Conservation (phyloP, 2,329 filamentous ascomycete species). For the Botrytis elliptica region DNA sequence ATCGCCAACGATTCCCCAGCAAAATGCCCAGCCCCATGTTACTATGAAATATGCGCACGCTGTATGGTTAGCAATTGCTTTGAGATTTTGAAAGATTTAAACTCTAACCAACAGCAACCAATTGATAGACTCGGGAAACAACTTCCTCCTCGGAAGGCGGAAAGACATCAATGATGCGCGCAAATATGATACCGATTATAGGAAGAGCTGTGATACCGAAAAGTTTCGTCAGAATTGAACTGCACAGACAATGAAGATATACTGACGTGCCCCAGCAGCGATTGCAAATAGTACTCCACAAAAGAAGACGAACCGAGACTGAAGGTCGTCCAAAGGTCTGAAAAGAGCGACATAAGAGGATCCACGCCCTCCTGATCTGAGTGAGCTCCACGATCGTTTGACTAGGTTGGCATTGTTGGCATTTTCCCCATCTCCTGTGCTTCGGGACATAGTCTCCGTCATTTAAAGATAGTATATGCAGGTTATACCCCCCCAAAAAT, state of each 20-base stretch:
- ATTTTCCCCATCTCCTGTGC: background rate
- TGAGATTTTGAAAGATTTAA: background rate
- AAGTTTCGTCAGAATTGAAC: background rate
- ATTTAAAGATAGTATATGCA: background rate
- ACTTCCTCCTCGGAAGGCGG: slow-evolving; percentile 48
- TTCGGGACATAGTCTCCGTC: background rate
- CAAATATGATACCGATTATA: slow-evolving; percentile 63
- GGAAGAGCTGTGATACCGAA: slow-evolving; percentile 49
- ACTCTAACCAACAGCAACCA: slow-evolving; percentile 36
- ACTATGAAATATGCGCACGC: slow-evolving; percentile 50
- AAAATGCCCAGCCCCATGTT: slow-evolving; percentile 50
- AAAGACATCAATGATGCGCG: slow-evolving; percentile 60
- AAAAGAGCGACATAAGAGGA: slow-evolving; percentile 51
- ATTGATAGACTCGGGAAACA: slow-evolving; percentile 42
- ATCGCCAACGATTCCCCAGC: slow-evolving; percentile 51
- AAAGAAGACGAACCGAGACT: slow-evolving; percentile 41
- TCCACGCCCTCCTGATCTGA: background rate
- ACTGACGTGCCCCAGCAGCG: background rate
- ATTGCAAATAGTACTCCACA: slow-evolving; percentile 36
- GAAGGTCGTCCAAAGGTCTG: slow-evolving; percentile 44
- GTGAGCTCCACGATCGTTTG: background rate
- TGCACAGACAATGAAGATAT: background rate
- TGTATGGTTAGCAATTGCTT: slow-evolving; percentile 18
- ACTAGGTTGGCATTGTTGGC: background rate
- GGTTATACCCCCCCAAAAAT: background rate